phyloP scores from a whole-genome alignment of 1,284 basidiomycete species.

The Trichosporon inkin region DNA sequence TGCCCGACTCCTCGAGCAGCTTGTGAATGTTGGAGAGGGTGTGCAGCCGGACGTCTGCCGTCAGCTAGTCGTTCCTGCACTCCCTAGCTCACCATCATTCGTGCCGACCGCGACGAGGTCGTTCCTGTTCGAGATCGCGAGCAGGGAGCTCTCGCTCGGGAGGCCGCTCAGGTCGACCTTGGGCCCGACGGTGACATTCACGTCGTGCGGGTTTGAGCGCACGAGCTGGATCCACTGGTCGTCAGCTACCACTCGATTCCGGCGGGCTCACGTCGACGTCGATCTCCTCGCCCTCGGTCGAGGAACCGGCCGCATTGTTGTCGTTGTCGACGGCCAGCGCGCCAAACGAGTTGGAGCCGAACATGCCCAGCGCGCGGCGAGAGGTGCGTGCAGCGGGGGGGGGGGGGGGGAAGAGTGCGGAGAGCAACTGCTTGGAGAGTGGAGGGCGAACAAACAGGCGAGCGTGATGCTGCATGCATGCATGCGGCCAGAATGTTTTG shows the following conservation, averaged over 20 bases:
- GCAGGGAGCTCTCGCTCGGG: conserved; percentile 46
- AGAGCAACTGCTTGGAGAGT: too few relatives aligned
- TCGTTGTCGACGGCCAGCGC: conserved; percentile 32
- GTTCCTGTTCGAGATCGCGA: conserved; percentile 48
- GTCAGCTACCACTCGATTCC: too few relatives aligned
- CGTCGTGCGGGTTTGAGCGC: conserved; percentile 46
- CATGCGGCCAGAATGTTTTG: background rate
- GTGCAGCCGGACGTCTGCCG: conserved; percentile 41
- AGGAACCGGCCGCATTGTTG: conserved; percentile 27
- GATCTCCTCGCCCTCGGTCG: conserved; percentile 41
- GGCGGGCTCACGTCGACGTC: conserved; percentile 44
- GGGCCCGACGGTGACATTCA: conserved; percentile 45
- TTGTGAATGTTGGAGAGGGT: conserved; percentile 35
- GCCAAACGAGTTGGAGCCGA: conserved; percentile 36
- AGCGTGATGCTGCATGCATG: background rate
- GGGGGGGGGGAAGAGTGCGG: too few relatives aligned
- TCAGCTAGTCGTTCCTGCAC: background rate
- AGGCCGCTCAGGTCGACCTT: conserved; percentile 39
- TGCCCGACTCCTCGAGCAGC: conserved; percentile 31
- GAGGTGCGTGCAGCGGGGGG: too few relatives aligned
- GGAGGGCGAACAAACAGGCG: background rate
- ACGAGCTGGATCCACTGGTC: conserved; percentile 49
- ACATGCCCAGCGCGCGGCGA: conserved; percentile 21
- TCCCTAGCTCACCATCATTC: conserved; percentile 21
- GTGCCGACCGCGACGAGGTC: conserved; percentile 50